Conservation (phyloP, 1,139 yeast species). For the Zygosaccharomyces sapae region DNA sequence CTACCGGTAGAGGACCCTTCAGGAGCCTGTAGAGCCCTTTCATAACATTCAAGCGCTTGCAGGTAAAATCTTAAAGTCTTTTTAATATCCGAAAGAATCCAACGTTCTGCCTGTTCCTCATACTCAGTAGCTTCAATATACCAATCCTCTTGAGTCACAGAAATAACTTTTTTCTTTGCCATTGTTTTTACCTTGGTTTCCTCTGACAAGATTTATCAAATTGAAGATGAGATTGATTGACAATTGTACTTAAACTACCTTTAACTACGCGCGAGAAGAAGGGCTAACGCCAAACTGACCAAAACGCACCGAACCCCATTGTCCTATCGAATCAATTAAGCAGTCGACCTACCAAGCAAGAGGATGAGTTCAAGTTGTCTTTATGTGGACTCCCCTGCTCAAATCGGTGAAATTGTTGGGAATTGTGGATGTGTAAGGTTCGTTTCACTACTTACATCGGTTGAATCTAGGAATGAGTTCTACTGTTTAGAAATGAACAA, state of each 20-base stretch:
- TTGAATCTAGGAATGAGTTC: constrained; percentile 14
- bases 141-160: constrained; percentile 30
- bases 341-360: neutral
- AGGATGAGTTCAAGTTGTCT: neutral
- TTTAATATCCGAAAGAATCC: constrained; percentile 34
- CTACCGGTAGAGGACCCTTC: constrained; percentile 17
- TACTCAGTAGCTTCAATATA: constrained; percentile 31
- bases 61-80: constrained; percentile 31
- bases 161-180: constrained; percentile 3
- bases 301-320: neutral
- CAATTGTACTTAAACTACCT: neutral
- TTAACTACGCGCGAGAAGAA: neutral
- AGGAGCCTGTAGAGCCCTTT: constrained; percentile 23
- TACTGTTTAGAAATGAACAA: constrained; percentile 20
- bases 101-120: constrained; percentile 38
- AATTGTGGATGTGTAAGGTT: constrained; percentile 17
- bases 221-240: neutral
- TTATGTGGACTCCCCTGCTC: constrained; percentile 5
- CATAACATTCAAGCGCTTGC: constrained; percentile 29
- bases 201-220: neutral
- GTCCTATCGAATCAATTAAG: neutral
- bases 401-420: constrained; percentile 7
- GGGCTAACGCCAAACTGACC: neutral
- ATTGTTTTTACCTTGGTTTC: constrained; percentile 1
- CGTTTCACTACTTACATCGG: constrained; percentile 21